Evolutionary conservation across 139 green algal species (phyloP), one percentile per base, ranked within the genome.

Genomic region (Chlorella sp.): DNA sequence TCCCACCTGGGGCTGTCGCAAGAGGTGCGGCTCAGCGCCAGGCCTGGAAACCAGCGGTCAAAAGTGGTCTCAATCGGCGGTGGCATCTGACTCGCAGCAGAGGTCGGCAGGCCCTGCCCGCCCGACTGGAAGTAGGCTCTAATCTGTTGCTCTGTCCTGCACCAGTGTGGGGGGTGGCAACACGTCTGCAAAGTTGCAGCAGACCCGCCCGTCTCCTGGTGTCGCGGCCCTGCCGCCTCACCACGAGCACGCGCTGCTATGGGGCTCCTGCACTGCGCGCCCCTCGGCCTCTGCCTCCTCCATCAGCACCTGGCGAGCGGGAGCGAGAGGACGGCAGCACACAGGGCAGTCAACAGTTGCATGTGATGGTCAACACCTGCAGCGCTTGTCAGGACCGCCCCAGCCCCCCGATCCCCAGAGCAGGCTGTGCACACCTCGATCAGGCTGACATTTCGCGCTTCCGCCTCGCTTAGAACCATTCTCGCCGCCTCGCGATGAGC

Each of bases 41-140:
- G 80, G 1, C 87, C 87, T n/a, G 87, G 87, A 38, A 91, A 90
- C 85, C 86, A 90, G 19, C 40, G 42, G 17, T 21, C 41, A n/a
- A 90, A 90, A 21, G 36, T 60, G 15, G 51, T 50, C 9, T 66
- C 43, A 33, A 68, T 8, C 12, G 7, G 40, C 48, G 33, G 8
- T 29, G 19, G 38, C 12, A 5, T 33, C 15, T 23, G 31, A 11
- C 42, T 71, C 4, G 25, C 45, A 33, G 33, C 0, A 33, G 5
- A 40, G 8, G 59, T 35, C 8, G 42, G 64, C 25, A 55, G 21
- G 15, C 21, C 7, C 3, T 33, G 7, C 5, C 41, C 73, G 27
- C 67, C 58, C 8, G 29, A 72, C 8, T 75, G 56, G 51, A 82
- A 79, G 33, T 79, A 85, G 21, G 29, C 43, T 17, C 61, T 36